Conservation (phyloP, 495 filamentous ascomycete genomes). For the Hypoxylon lienhwacheense region DNA sequence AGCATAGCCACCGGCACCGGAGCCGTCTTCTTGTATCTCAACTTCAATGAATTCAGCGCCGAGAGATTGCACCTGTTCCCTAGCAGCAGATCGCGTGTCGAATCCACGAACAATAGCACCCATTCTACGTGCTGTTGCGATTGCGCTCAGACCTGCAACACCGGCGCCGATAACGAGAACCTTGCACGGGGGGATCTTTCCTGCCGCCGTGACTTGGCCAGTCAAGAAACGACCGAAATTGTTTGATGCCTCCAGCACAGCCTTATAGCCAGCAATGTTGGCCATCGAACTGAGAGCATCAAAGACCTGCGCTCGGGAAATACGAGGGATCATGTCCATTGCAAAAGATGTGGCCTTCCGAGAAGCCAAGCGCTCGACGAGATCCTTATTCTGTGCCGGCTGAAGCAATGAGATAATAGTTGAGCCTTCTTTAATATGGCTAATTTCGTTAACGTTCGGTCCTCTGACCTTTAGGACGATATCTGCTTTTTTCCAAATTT, state of each 20-base stretch:
- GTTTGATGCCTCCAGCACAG: constrained; percentile 79
- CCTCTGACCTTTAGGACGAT: constrained; percentile 79
- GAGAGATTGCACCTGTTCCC: constrained; percentile 81
- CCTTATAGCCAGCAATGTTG: constrained; percentile 86
- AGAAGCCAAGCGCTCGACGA: constrained; percentile 67
- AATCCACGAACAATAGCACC: constrained; percentile 85
- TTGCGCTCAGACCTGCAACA: constrained; percentile 79
- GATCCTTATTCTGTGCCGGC: constrained; percentile 67
- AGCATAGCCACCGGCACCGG: constrained; percentile 78
- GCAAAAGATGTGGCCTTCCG: constrained; percentile 70
- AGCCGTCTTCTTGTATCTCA: constrained; percentile 77
- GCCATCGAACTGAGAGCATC: constrained; percentile 84
- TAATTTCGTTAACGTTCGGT: constrained; percentile 65
- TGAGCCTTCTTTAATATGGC: constrained; percentile 60
- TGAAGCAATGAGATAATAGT: constrained; percentile 77
- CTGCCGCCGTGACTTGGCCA: constrained; percentile 80
- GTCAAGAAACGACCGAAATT: constrained; percentile 80
- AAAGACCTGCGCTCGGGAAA: constrained; percentile 79
- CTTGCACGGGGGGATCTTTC: constrained; percentile 80
- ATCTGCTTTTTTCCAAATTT: constrained; percentile 68
- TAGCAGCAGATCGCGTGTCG: constrained; percentile 74
- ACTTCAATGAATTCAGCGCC: constrained; percentile 85
- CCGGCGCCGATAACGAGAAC: constrained; percentile 81
- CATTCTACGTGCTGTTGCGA: constrained; percentile 74
- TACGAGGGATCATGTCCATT: constrained; percentile 83